Evolutionary conservation across 768 basidiomycete genomes (phyloP), one percentile per base, ranked within the genome.

Genomic region (Holtermannia corniformis): DNA sequence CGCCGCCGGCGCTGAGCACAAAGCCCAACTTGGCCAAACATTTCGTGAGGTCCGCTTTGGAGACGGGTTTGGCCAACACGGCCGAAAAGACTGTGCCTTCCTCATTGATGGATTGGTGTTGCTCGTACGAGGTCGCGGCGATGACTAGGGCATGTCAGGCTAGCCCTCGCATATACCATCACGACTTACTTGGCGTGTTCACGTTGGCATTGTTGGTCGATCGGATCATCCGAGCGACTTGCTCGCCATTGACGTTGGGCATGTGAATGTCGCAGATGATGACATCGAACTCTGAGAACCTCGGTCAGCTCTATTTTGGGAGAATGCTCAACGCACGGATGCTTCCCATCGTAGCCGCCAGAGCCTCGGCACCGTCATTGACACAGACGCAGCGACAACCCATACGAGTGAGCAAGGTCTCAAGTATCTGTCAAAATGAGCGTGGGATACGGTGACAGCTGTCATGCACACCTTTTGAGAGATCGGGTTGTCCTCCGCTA

Each of bases 401-500:
- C 55, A 97, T 80, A 28, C 92, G 83, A 56, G 88, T 86, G 44
- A 99, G 80, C 43, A 97, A 74, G 1, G 92, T 97, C 72, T 96
- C 91, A 46, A 96, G 84, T 46, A 99, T 96, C 76, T 67, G 51
- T n/a, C n/a, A 26, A 19, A 12, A 12, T 2, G 20, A 43, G 55
- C 54, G 58, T 54, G 46, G 23, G 26, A 28, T 40, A 14, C n/a
- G n/a, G n/a, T n/a, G 2, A 16, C 13, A 27, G 13, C 19, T 26
- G 19, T 44, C 10, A 40, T 3, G 19, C 64, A 54, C 55, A 66
- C 64, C 54, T 97, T 96, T 26, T 87, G 87, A 0, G 91, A 93
- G 59, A 97, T 96, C 1, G 95, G 95, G 65, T 99, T 97, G 63
- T 97, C 91, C 71, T 97, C 95, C 1, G 93, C 95, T 28, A 99